phyloP scores from a whole-genome alignment of 768 basidiomycete genomes.

The Tylopilus subfusipes region DNA sequence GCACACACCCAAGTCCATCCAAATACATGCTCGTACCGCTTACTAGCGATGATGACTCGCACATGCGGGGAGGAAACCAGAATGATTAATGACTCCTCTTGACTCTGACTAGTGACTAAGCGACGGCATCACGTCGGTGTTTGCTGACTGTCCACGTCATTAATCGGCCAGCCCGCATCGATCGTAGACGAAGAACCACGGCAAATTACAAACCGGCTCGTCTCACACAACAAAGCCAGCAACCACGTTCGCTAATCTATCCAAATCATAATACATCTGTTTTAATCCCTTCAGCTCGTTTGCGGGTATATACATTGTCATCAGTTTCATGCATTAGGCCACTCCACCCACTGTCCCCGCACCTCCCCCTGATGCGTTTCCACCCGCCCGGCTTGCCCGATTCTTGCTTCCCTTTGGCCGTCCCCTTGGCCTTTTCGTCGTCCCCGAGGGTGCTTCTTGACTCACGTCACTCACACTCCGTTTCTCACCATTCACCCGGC shows the following conservation, averaged over 20 bases:
- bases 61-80: background rate
- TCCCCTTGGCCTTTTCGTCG: conserved; percentile 56
- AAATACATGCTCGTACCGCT: background rate
- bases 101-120: conserved; percentile 22
- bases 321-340: background rate
- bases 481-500: conserved; percentile 50
- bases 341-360: conserved; percentile 4
- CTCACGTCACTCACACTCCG: conserved; percentile 25
- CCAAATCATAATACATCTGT: background rate
- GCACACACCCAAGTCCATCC: background rate
- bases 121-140: conserved; percentile 7
- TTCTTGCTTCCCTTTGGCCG: conserved; percentile 74
- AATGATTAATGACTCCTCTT: background rate
- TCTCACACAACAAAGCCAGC: conserved; percentile 4
- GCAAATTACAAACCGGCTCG: conserved; percentile 9
- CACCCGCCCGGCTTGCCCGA: conserved; percentile 21
- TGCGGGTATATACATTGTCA: conserved; percentile 10
- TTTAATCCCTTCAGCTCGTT: background rate
- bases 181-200: background rate
- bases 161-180: background rate
- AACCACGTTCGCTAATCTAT: background rate
- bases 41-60: background rate
- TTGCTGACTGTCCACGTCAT: conserved; percentile 5
- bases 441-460: conserved; percentile 28
- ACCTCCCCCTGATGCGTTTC: conserved; percentile 8